Percentiles rank a stretch among this genome's conserved stretches.
phyloP scores from a whole-genome alignment of 225 moss, liverwort and hornwort species.

The Antitrichia curtipendula region DNA sequence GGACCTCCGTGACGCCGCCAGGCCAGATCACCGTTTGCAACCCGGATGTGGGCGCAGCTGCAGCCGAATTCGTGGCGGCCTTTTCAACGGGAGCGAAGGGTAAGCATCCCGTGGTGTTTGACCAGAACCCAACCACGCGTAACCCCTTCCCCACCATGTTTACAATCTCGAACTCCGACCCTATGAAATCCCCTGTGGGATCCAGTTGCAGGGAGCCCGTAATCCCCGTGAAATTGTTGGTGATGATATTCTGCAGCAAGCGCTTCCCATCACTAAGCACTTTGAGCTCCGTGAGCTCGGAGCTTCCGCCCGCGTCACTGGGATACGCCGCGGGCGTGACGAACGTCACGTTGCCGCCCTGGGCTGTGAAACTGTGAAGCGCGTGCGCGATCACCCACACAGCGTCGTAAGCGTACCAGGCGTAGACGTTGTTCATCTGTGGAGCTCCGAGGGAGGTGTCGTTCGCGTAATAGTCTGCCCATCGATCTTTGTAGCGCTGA shows the following conservation, averaged over 20 bases:
- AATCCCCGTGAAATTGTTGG: slow-evolving; percentile 40
- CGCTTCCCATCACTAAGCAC: slow-evolving; percentile 38
- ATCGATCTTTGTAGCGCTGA: slow-evolving; percentile 38
- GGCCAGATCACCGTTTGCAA: slow-evolving; percentile 84
- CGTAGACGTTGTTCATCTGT: slow-evolving; percentile 47
- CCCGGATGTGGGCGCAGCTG: background rate
- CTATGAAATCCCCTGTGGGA: slow-evolving; percentile 40
- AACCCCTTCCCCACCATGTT: slow-evolving; percentile 71
- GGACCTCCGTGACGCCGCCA: slow-evolving; percentile 54
- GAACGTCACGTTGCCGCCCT: slow-evolving; percentile 17
- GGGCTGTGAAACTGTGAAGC: background rate
- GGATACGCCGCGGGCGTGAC: slow-evolving; percentile 3
- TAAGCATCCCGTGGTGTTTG: slow-evolving; percentile 44
- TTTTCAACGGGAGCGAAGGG: slow-evolving; percentile 7
- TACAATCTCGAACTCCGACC: slow-evolving; percentile 48
- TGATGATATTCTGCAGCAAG: slow-evolving; percentile 31
- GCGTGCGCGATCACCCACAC: slow-evolving; percentile 44
- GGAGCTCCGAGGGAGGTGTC: background rate
- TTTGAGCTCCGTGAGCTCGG: slow-evolving; percentile 44
- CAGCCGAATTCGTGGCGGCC: background rate
- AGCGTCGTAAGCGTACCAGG: slow-evolving; percentile 39
- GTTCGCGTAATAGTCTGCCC: slow-evolving; percentile 13
- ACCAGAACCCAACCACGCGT: slow-evolving; percentile 80
- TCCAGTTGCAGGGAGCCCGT: slow-evolving; percentile 49
- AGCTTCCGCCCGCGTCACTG: slow-evolving; percentile 21